Percentiles rank a stretch among this genome's conserved stretches.
Evolutionary conservation across 805 yeast species (phyloP).

Genomic region (Cyberlindnera veronae): DNA sequence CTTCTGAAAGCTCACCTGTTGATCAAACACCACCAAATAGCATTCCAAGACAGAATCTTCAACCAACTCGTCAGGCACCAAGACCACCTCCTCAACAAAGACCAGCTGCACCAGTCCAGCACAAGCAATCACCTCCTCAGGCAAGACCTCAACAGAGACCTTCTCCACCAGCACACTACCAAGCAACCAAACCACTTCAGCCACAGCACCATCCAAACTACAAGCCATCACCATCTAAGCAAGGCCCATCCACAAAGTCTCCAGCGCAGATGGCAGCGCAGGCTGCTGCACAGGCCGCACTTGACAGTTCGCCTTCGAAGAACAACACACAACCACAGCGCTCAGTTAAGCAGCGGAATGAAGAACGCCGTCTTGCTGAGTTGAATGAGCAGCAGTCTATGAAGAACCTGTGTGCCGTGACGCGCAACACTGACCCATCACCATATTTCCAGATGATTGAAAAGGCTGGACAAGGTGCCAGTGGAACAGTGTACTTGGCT

Average conservation of each 20-base stretch:
- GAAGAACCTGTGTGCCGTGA: conserved; percentile 78
- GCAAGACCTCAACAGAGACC: conserved; percentile 15
- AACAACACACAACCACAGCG: conserved; percentile 18
- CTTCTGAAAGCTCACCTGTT: conserved; percentile 10
- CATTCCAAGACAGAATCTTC: conserved; percentile 17
- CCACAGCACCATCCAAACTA: conserved; percentile 28
- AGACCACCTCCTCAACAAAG: conserved; percentile 28
- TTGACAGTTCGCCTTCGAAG: conserved; percentile 24
- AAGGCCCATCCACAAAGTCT: conserved; percentile 13
- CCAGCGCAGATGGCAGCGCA: conserved; percentile 25
- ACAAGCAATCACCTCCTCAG: conserved; percentile 15
- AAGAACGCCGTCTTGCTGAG: conserved; percentile 52
- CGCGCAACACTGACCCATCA: conserved; percentile 81
- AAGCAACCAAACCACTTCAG: conserved; percentile 24
- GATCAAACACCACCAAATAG: conserved; percentile 13
- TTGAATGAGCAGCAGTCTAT: conserved; percentile 87
- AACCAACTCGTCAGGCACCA: conserved; percentile 29
- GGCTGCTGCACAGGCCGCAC: conserved; percentile 37
- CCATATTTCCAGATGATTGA: conserved; percentile 72
- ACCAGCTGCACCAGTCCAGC: conserved; percentile 8
- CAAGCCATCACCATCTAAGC: conserved; percentile 19
- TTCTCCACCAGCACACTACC: conserved; percentile 12
- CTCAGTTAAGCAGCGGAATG: conserved; percentile 34
- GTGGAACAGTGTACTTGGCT: conserved; percentile 92
- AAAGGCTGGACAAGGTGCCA: conserved; percentile 96